Percentiles rank a stretch among this genome's conserved stretches.
Conservation (phyloP, 352 stramenopile genomes). For the Phytophthora hybrid region DNA sequence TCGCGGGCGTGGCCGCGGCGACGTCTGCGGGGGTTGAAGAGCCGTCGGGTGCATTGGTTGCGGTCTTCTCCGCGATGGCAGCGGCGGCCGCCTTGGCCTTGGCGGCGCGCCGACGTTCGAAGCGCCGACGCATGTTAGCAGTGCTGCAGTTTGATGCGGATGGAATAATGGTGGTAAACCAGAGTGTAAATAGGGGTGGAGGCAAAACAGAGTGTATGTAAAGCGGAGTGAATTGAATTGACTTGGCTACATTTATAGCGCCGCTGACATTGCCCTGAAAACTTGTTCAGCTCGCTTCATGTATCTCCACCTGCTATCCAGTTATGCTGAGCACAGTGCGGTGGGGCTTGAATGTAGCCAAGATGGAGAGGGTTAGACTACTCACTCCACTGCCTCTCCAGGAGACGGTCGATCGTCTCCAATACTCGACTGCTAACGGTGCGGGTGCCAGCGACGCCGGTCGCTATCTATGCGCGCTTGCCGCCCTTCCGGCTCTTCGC, state of each 20-base stretch:
- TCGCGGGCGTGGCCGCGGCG: constrained; percentile 6
- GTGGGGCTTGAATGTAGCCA: neutral
- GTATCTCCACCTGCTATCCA: constrained; percentile 2
- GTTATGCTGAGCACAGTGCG: neutral
- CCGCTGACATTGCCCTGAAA: neutral
- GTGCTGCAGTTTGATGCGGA: neutral
- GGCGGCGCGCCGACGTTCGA: constrained; percentile 57
- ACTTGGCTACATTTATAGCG: constrained; percentile 17
- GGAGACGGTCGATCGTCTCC: neutral
- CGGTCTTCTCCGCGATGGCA: constrained; percentile 13
- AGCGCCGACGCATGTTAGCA: constrained; percentile 52
- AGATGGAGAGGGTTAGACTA: neutral
- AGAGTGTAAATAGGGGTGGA: neutral
- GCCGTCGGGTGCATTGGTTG: neutral
- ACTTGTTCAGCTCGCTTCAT: constrained; percentile 4
- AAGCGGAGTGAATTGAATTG: constrained; percentile 6
- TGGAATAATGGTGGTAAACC: constrained; percentile 4
- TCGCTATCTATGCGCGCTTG: constrained; percentile 46
- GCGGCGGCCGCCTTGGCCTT: constrained; percentile 46
- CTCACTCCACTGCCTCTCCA: neutral
- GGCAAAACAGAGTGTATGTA: neutral
- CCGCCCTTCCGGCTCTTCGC: constrained; percentile 57
- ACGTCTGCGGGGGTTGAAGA: constrained; percentile 2
- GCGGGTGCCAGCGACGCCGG: neutral
- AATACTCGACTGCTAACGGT: neutral